Evolutionary conservation across 1,284 basidiomycete species (phyloP).

Genomic region (Kalmanozyma brasiliensis): DNA sequence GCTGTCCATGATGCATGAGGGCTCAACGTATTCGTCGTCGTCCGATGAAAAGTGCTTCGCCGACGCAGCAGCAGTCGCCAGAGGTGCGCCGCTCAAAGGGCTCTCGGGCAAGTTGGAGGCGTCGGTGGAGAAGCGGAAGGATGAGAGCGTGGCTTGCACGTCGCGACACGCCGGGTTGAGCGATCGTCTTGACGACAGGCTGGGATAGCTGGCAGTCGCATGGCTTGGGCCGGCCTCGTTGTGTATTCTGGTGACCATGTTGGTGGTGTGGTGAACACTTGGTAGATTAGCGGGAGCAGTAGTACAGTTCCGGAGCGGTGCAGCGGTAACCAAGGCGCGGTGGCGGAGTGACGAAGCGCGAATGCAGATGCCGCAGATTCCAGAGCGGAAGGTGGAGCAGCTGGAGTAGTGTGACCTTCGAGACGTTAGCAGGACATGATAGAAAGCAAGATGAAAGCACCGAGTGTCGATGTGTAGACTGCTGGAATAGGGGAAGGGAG

Average conservation of each 20-base stretch:
- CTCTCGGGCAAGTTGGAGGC: conserved; percentile 11
- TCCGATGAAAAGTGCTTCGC: conserved; percentile 1
- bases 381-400: background rate
- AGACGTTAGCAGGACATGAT: too few species aligned
- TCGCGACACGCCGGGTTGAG: conserved; percentile 26
- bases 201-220: conserved; percentile 14
- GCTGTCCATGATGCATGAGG: conserved; percentile 12
- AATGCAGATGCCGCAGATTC: background rate
- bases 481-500: too few species aligned
- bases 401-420: too few species aligned
- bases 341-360: background rate
- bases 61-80: background rate
- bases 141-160: conserved; percentile 30
- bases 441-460: too few species aligned
- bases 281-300: background rate
- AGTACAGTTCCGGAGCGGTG: background rate
- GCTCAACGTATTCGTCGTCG: conserved; percentile 32
- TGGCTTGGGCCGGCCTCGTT: conserved; percentile 17
- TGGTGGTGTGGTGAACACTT: conserved; percentile 2
- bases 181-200: conserved; percentile 18
- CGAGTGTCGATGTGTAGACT: too few species aligned
- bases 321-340: background rate
- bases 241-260: conserved; percentile 29
- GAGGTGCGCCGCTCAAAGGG: conserved; percentile 2
- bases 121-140: conserved; percentile 35